Evolutionary conservation across 2,329 filamentous ascomycete genomes (phyloP), one percentile per base, ranked within the genome.

Genomic region (Epichloe gansuensis): DNA sequence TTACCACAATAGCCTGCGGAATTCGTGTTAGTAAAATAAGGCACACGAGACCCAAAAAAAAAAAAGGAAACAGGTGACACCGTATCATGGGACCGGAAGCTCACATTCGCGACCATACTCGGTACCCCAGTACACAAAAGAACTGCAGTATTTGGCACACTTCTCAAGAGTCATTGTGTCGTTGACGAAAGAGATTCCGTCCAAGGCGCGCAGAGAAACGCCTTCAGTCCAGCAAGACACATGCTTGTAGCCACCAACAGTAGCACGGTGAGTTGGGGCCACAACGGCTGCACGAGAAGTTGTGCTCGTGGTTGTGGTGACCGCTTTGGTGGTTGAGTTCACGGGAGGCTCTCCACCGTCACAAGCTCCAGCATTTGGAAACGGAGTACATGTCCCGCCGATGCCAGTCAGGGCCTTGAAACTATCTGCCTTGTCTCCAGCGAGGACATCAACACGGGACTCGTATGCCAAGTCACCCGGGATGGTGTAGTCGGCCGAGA

Each of bases 101-200:
- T 65, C 53, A 70, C 74, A 77, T 60, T 78, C 74, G 31, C 72
- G 66, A 9, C 74, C 73, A 54, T 74, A 78, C 57, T 78, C 74
- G 5, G 74, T 72, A 3, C 71, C 75, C 64, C 70, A 77, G 56
- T 73, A 76, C 45, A 66, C 63, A 58, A 69, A 77, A 1, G 64
- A 66, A 2, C 66, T 68, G 64, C 74, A 77, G 61, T 70, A 73
- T 2, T 56, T 55, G 64, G 69, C 67, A 60, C 74, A 77, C 42
- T 62, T 66, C 52, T 75, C 73, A 9, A 75, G 61, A 2, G 74
- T 77, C 74, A 77, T 76, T 23, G 64, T 63, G 40, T 76, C 71
- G 55, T 73, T 71, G 21, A 68, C 71, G 48, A 69, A 72, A 4
- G 63, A 56, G 4, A 64, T 65, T 23, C 64, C 71, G 15, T 55